Conservation (phyloP, 2,329 filamentous ascomycete genomes). For the Pyricularia sp. region DNA sequence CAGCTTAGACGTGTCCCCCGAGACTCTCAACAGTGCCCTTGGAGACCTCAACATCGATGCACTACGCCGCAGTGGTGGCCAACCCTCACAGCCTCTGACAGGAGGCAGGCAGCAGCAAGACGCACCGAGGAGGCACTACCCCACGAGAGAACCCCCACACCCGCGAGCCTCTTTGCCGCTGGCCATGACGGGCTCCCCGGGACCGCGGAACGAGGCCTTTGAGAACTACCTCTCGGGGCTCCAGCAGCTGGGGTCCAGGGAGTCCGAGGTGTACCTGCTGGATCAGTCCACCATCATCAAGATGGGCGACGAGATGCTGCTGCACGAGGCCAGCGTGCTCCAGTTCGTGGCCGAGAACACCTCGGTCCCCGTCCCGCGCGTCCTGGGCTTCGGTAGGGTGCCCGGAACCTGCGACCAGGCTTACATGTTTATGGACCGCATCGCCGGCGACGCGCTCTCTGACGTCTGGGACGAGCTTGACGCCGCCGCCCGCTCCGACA, state of each 20-base stretch:
- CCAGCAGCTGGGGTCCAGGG: not conserved
- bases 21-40: not conserved
- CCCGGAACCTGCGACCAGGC: not conserved
- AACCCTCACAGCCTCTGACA: not conserved
- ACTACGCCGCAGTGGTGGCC: not conserved
- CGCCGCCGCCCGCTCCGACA: not conserved
- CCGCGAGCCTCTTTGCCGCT: not conserved
- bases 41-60: not conserved
- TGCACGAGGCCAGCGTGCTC: conserved; percentile 4
- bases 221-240: not conserved
- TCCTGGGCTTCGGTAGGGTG: conserved; percentile 3
- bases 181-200: not conserved
- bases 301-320: not conserved
- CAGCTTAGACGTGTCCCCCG: not conserved
- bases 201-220: not conserved
- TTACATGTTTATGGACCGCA: conserved; percentile 6
- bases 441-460: not conserved
- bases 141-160: not conserved
- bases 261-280: not conserved
- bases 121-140: not conserved
- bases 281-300: not conserved
- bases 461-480: conserved; percentile 1
- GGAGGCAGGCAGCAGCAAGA: not conserved
- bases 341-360: conserved; percentile 3
- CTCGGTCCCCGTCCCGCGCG: conserved; percentile 5